Evolutionary conservation across 495 filamentous ascomycete species (phyloP).

Genomic region (Poronia punctata): DNA sequence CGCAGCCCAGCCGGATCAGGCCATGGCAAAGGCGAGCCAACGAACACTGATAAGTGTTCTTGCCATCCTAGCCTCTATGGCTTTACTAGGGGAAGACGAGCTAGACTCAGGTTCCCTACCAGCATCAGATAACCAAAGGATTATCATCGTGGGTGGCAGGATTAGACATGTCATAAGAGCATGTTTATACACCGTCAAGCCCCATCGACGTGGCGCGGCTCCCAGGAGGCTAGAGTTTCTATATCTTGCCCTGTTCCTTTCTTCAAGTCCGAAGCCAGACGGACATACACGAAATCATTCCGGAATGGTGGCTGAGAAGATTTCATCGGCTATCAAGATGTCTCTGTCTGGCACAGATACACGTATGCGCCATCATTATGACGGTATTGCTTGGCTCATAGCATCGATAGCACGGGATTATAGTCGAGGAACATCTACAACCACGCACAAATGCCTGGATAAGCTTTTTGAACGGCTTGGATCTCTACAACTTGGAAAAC

Average conservation of each 20-base stretch:
- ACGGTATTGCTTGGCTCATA: slow-evolving; percentile 24
- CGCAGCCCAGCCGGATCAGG: slow-evolving; percentile 14
- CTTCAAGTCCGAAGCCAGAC: slow-evolving; percentile 9
- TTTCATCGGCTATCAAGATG: slow-evolving; percentile 8
- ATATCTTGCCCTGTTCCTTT: slow-evolving; percentile 19
- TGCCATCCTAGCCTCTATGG: slow-evolving; percentile 28
- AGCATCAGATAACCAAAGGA: slow-evolving; percentile 15
- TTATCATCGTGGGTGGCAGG: slow-evolving; percentile 16
- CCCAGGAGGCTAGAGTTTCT: slow-evolving; percentile 13
- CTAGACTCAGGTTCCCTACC: slow-evolving; percentile 10
- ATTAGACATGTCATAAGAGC: slow-evolving; percentile 15
- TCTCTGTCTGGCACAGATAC: slow-evolving; percentile 9
- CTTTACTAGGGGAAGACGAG: slow-evolving; percentile 22
- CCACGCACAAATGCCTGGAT: slow-evolving; percentile 29
- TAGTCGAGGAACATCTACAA: slow-evolving; percentile 22
- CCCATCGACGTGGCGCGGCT: slow-evolving; percentile 1
- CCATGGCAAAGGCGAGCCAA: slow-evolving; percentile 14
- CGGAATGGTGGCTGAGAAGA: slow-evolving; percentile 11
- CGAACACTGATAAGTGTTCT: slow-evolving; percentile 30
- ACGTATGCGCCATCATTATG: slow-evolving; percentile 14
- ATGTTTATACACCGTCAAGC: slow-evolving; percentile 13
- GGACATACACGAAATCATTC: slow-evolving; percentile 8
- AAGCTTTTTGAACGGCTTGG: slow-evolving; percentile 19
- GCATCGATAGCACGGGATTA: slow-evolving; percentile 30
- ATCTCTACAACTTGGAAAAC: slow-evolving; percentile 10